phyloP scores from a whole-genome alignment of 1,284 basidiomycete species.

The Fomitopsis palustris region DNA sequence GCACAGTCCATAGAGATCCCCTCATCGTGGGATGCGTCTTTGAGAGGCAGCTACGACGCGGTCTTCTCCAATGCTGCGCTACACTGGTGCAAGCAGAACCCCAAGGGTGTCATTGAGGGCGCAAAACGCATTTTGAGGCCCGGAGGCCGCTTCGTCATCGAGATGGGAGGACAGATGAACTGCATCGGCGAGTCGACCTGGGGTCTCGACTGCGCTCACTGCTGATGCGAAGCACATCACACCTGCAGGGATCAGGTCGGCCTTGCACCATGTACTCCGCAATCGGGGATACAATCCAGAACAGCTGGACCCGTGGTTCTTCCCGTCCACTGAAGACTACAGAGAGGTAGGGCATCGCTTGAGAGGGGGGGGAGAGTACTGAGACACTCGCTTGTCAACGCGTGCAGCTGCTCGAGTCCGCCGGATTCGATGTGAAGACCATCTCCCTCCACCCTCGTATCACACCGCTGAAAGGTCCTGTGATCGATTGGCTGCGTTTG shows the following conservation, averaged over 20 bases:
- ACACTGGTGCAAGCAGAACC: slow-evolving; percentile 83
- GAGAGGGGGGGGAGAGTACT: not conserved
- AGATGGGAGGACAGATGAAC: slow-evolving; percentile 79
- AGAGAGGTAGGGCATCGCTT: slow-evolving; percentile 37
- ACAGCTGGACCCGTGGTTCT: slow-evolving; percentile 78
- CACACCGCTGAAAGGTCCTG: slow-evolving; percentile 60
- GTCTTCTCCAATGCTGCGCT: slow-evolving; percentile 78
- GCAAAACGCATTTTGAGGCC: slow-evolving; percentile 59
- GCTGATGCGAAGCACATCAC: not conserved
- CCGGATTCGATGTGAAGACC: slow-evolving; percentile 51
- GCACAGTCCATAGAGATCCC: slow-evolving; percentile 43
- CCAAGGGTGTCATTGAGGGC: slow-evolving; percentile 58
- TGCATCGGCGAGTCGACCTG: slow-evolving; percentile 46
- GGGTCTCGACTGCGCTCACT: too few relatives aligned
- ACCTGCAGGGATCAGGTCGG: slow-evolving; percentile 52
- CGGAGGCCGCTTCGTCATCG: slow-evolving; percentile 68
- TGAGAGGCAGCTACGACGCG: slow-evolving; percentile 43
- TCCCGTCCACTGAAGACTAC: slow-evolving; percentile 71
- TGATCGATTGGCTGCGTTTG: slow-evolving; percentile 68
- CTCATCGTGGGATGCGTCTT: slow-evolving; percentile 17
- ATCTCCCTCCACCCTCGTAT: slow-evolving; percentile 65
- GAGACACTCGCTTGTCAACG: not conserved
- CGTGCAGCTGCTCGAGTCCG: slow-evolving; percentile 49
- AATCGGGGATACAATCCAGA: slow-evolving; percentile 57
- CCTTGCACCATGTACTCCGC: slow-evolving; percentile 53